phyloP scores from a whole-genome alignment of 2,329 filamentous ascomycete species.

The Tolypocladium pustulatum region DNA sequence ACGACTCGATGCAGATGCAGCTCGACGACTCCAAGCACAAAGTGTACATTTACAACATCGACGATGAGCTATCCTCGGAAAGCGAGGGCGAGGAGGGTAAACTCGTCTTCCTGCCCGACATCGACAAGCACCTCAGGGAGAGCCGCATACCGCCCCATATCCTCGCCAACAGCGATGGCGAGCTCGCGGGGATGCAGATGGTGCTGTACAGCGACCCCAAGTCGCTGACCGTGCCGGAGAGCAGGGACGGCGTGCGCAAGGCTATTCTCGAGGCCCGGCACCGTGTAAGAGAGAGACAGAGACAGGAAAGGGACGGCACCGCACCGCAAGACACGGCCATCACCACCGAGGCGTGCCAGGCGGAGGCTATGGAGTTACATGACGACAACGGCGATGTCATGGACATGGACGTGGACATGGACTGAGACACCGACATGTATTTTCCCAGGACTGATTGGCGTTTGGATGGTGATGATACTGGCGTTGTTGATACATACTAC shows the following conservation, averaged over 20 bases:
- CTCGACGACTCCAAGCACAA: conserved; percentile 79
- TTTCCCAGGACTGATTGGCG: background rate
- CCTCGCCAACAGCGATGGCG: conserved; percentile 43
- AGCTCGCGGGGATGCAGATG: conserved; percentile 56
- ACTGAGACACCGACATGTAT: background rate
- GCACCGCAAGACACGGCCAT: background rate
- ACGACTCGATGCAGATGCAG: conserved; percentile 54
- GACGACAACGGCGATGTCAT: conserved; percentile 50
- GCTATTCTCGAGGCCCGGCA: conserved; percentile 73
- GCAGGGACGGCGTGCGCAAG: conserved; percentile 67
- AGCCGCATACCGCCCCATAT: conserved; percentile 61
- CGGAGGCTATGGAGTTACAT: conserved; percentile 4
- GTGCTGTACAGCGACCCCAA: conserved; percentile 76
- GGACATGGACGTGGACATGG: conserved; percentile 52
- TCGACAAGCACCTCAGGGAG: conserved; percentile 67
- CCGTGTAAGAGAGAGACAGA: conserved; percentile 51
- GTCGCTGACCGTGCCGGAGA: conserved; percentile 64
- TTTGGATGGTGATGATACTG: background rate
- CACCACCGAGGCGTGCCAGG: background rate
- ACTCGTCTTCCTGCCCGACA: conserved; percentile 73
- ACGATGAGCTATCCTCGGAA: conserved; percentile 64
- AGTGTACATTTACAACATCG: conserved; percentile 84
- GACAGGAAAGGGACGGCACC: conserved; percentile 23
- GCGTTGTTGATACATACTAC: background rate
- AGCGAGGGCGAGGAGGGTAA: conserved; percentile 37